Evolutionary conservation across 192 early-diverging fungal species (phyloP), one percentile per base, ranked within the genome.

Genomic region (Thoreauomyces humboldtii): DNA sequence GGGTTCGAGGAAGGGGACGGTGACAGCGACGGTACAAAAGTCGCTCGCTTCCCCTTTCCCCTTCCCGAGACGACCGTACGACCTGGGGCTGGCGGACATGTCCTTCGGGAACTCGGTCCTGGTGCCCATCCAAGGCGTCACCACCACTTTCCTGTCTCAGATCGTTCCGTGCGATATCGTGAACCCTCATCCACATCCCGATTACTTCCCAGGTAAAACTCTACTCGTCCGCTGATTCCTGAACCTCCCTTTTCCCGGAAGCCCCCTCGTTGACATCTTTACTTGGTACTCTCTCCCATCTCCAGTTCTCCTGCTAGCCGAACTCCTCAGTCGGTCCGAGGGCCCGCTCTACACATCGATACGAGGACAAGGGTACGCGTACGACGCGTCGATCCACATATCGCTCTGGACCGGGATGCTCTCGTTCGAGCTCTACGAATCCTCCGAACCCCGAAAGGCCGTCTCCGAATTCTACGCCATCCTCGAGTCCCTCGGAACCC

Each of bases 321-420:
- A 87, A 55, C 64, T 93, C 11, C 68, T 94, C 6, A 82, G 86
- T 7, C 77, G 86, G 24, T 74, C 77, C 2, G 91, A 92, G 45
- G 92, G 92, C 0, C 89, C 89, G 0, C 72, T 94, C 3, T 90
- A 86, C 74, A 87, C 77, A 7, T 84, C 85, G 0, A 81, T 92
- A 24, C 83, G 92, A 35, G 91, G 91, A 15, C 58, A 72, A 58
- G 81, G 81, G 22, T 90, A 82, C 54, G 89, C 92, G 0, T 94
- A 94, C 67, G 88, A 81, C 59, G 81, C 84, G 11, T 77, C 76
- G 1, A 59, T 93, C 21, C 52, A 63, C 25, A 64, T 81, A 15
- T 66, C 70, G n/a, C 21, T 77, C 27, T 89, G 89, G 88, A 59
- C 80, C 0, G 80, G 81, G 12, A 74, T 78, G 53, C 62, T 91